Conservation (phyloP, 139 green algal genomes). For the Asterochloris erici region DNA sequence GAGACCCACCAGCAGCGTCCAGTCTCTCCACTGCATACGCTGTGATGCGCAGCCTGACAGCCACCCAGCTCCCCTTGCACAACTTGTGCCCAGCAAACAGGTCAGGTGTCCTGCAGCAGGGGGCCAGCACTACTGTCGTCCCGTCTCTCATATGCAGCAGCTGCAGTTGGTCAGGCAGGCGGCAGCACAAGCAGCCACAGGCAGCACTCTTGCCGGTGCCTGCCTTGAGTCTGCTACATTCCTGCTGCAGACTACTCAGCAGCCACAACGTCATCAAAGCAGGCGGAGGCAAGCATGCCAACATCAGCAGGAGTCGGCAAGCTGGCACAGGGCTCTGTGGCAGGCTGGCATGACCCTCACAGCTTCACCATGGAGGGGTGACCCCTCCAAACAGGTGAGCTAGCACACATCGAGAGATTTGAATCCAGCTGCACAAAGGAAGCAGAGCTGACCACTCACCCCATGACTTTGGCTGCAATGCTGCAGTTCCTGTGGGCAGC, state of each 20-base stretch:
- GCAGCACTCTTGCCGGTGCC: too few relatives aligned
- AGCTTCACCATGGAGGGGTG: too few relatives aligned
- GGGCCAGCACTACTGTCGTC: neutral
- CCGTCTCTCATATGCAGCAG: neutral
- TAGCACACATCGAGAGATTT: too few relatives aligned
- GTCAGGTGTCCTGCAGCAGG: conserved; percentile 19
- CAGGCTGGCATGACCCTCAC: too few relatives aligned
- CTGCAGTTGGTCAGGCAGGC: neutral
- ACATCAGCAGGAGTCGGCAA: too few relatives aligned
- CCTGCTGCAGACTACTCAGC: neutral
- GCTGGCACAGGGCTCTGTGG: too few relatives aligned
- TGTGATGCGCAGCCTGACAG: conserved; percentile 48
- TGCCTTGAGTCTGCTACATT: neutral
- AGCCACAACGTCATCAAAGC: neutral
- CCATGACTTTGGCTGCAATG: conserved; percentile 47
- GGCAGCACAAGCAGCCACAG: too few relatives aligned
- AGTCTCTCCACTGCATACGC: conserved; percentile 55
- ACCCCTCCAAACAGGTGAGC: too few relatives aligned
- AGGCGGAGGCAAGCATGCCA: too few relatives aligned
- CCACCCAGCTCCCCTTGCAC: conserved; percentile 39
- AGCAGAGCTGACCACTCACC: conserved; percentile 24
- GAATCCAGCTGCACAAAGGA: neutral
- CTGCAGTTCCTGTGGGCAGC: conserved; percentile 28
- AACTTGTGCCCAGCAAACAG: conserved; percentile 39
- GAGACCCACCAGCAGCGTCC: conserved; percentile 18